Percentiles rank a stretch among this genome's conserved stretches.
Conservation (phyloP, 345 rosid genomes). For the Hypericum perforatum region DNA sequence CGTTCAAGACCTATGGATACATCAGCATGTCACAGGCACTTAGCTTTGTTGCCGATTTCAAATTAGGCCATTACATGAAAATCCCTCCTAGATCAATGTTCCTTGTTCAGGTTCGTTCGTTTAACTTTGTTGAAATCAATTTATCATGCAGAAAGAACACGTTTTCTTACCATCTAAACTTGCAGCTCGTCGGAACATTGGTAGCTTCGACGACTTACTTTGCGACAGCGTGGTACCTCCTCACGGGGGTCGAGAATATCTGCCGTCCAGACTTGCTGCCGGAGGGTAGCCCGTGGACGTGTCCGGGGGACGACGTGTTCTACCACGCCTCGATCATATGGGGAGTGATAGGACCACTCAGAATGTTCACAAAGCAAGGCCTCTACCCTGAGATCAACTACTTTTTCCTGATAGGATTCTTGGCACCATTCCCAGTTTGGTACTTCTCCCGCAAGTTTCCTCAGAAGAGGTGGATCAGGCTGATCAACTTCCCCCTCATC, state of each 20-base stretch:
- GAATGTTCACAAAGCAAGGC: neutral
- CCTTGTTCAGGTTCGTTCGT: neutral
- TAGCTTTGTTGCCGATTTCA: neutral
- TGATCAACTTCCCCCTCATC: neutral
- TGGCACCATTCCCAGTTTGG: constrained; percentile 1
- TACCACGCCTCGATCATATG: neutral
- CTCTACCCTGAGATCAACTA: neutral
- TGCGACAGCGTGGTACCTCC: constrained; percentile 2
- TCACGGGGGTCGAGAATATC: neutral
- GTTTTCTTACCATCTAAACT: neutral
- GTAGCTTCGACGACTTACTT: neutral
- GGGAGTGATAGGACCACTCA: constrained; percentile 2
- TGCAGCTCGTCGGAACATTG: neutral
- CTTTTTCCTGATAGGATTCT: neutral
- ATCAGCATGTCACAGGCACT: constrained; percentile 5
- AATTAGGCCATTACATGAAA: constrained; percentile 5
- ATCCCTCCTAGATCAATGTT: constrained; percentile 2
- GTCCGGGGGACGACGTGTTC: neutral
- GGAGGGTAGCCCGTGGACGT: neutral
- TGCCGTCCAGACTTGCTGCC: neutral
- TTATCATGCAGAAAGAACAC: neutral
- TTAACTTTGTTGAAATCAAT: neutral
- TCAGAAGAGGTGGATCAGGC: neutral
- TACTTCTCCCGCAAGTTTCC: neutral
- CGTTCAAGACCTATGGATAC: constrained; percentile 1